Conservation (phyloP, 805 yeast genomes). For the Candida glaebosa region DNA sequence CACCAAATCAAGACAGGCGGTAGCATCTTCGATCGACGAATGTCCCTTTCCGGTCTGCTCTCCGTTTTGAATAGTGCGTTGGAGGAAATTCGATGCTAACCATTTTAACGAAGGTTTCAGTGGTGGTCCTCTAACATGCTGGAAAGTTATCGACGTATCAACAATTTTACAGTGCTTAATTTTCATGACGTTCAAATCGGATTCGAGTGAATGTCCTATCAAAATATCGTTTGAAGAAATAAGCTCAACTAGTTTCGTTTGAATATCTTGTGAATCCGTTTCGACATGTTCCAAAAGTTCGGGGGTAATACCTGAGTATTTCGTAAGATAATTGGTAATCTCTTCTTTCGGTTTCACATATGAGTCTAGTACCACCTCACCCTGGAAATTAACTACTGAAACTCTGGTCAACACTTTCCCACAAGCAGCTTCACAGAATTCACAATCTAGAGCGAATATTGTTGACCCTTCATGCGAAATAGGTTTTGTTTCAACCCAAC, state of each 20-base stretch:
- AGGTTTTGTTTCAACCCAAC: constrained; percentile 33
- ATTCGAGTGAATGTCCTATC: constrained; percentile 88
- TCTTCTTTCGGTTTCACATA: constrained; percentile 73
- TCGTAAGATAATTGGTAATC: constrained; percentile 78
- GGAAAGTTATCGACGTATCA: constrained; percentile 76
- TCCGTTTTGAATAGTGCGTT: constrained; percentile 64
- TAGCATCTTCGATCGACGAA: constrained; percentile 83
- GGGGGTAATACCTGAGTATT: constrained; percentile 82
- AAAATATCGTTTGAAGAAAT: constrained; percentile 60
- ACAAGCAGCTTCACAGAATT: constrained; percentile 69
- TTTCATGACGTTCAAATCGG: constrained; percentile 70
- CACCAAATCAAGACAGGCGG: constrained; percentile 73
- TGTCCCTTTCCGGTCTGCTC: constrained; percentile 57
- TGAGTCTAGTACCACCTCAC: constrained; percentile 61
- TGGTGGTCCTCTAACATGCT: constrained; percentile 83
- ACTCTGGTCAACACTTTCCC: constrained; percentile 75
- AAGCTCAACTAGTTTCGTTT: constrained; percentile 45
- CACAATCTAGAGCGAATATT: constrained; percentile 87
- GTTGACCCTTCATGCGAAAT: constrained; percentile 58
- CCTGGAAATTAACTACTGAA: constrained; percentile 65
- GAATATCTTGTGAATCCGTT: constrained; percentile 66
- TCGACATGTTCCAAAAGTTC: constrained; percentile 60
- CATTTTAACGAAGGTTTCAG: constrained; percentile 72
- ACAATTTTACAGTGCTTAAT: constrained; percentile 70
- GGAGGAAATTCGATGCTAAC: constrained; percentile 57